Evolutionary conservation across 108 stramenopile genomes (phyloP).

Genomic region (Fragilariopsis cylindrus): DNA sequence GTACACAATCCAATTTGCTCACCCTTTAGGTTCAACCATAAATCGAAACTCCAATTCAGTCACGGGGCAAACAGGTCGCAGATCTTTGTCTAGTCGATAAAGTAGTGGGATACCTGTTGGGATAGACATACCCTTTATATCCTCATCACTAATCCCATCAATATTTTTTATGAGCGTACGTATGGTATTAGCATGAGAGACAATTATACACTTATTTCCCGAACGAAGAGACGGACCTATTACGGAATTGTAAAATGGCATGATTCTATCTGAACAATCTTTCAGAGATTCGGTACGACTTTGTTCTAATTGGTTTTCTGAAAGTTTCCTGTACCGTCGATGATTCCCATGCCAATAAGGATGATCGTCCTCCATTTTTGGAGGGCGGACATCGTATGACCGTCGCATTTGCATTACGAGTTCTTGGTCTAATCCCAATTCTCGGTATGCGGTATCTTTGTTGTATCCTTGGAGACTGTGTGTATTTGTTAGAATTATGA

Average conservation of each 20-base stretch:
- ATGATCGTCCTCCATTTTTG: slow-evolving; percentile 81
- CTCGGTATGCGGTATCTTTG: slow-evolving; percentile 75
- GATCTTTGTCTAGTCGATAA: slow-evolving; percentile 80
- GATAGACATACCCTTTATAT: slow-evolving; percentile 85
- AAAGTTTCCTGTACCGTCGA: slow-evolving; percentile 69
- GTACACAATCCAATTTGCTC: slow-evolving; percentile 14
- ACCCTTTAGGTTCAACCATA: slow-evolving; percentile 85
- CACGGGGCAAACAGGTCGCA: slow-evolving; percentile 80
- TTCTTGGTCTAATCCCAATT: slow-evolving; percentile 76
- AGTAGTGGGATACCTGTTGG: slow-evolving; percentile 84
- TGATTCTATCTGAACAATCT: slow-evolving; percentile 74
- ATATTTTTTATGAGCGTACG: slow-evolving; percentile 84
- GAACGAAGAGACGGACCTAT: slow-evolving; percentile 64
- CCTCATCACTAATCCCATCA: slow-evolving; percentile 82
- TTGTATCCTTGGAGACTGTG: slow-evolving; percentile 74
- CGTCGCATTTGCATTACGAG: slow-evolving; percentile 85
- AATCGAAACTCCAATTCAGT: slow-evolving; percentile 75
- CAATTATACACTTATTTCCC: slow-evolving; percentile 78
- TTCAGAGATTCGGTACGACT: slow-evolving; percentile 72
- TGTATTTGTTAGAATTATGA: neutral
- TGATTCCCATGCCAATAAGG: slow-evolving; percentile 87
- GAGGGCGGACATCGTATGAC: slow-evolving; percentile 68
- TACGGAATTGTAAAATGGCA: slow-evolving; percentile 82
- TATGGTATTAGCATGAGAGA: slow-evolving; percentile 87
- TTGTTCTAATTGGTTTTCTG: slow-evolving; percentile 58